These are phyloP conservation scores for Wakefieldia striispora DNA, from an alignment of 768 basidiomycete genomes.

Conservation along the genomic window DNA sequence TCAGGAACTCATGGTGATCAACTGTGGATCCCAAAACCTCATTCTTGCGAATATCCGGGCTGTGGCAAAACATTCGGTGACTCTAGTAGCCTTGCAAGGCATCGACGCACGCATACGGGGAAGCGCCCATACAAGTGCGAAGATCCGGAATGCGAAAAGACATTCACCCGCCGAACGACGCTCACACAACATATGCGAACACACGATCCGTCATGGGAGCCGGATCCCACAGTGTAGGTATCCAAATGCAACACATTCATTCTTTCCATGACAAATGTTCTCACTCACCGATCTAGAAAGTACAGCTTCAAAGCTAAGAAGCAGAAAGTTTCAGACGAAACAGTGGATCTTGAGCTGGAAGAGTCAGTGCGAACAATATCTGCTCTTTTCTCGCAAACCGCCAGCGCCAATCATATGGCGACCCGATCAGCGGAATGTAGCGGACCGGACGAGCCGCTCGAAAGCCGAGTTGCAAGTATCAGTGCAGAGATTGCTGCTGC, in stretches of 20 bases:
- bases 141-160: slow-evolving; percentile 79
- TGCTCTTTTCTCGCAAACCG: slow-evolving; percentile 57
- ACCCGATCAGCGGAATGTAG: slow-evolving; percentile 32
- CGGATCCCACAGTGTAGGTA: slow-evolving; percentile 77
- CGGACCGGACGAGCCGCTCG: slow-evolving; percentile 44
- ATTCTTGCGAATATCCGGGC: slow-evolving; percentile 84
- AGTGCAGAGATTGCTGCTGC: slow-evolving; percentile 80
- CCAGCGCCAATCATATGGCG: slow-evolving; percentile 32
- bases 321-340: slow-evolving; percentile 47
- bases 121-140: slow-evolving; percentile 88
- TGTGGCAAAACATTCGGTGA: slow-evolving; percentile 89
- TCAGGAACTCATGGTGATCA: too few species aligned
- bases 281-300: slow-evolving; percentile 46
- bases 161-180: slow-evolving; percentile 83
- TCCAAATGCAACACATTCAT: slow-evolving; percentile 4
- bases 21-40: too few species aligned
- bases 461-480: slow-evolving; percentile 70
- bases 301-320: slow-evolving; percentile 79
- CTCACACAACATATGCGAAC: slow-evolving; percentile 85
- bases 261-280: not conserved
- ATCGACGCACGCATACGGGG: slow-evolving; percentile 85
- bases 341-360: slow-evolving; percentile 59
- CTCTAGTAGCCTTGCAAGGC: slow-evolving; percentile 87
- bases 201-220: slow-evolving; percentile 82
- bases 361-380: slow-evolving; percentile 77